Percentiles rank a stretch among this genome's conserved stretches.
These are phyloP conservation scores for Nectriaceae sp. DNA, from an alignment of 2,329 filamentous ascomycete species.

Conservation along the genomic window DNA sequence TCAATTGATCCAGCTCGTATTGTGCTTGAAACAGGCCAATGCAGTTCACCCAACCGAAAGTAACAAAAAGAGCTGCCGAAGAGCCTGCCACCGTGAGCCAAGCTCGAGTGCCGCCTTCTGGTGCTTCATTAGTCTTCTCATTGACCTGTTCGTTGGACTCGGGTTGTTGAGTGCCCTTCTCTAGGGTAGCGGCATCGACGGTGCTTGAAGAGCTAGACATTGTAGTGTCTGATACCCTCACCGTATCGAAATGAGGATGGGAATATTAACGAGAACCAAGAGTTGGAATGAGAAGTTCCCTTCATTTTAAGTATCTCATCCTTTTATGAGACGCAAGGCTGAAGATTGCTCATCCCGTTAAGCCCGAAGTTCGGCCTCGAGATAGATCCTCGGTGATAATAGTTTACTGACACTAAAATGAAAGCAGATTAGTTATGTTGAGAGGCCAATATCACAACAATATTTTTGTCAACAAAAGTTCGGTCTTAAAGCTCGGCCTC, in stretches of 20 bases:
- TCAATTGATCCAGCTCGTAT: conserved; percentile 46
- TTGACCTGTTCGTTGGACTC: conserved; percentile 2
- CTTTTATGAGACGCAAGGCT: not conserved
- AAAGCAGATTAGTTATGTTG: no score
- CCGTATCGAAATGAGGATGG: not conserved
- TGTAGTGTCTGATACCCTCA: not conserved
- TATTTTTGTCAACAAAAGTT: not conserved
- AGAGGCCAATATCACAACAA: no score
- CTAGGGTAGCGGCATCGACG: conserved; percentile 12
- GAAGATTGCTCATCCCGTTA: not conserved
- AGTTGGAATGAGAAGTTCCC: not conserved
- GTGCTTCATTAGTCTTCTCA: not conserved
- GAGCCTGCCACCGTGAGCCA: conserved; percentile 20
- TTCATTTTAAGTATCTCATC: no score
- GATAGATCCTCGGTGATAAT: conserved; percentile 7
- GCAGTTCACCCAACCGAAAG: conserved; percentile 30
- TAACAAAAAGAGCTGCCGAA: conserved; percentile 22
- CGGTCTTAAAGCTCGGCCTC: conserved; percentile 14
- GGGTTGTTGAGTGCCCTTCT: conserved; percentile 4
- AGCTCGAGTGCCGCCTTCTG: conserved; percentile 14
- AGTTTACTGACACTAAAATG: conserved; percentile 1
- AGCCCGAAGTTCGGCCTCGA: conserved; percentile 17
- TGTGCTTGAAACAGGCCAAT: conserved; percentile 52
- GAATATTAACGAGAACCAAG: not conserved
- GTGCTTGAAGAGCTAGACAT: conserved; percentile 11